Base-by-base conservation (phyloP, 257 asterid species). In the Misopates orontium region DNA sequence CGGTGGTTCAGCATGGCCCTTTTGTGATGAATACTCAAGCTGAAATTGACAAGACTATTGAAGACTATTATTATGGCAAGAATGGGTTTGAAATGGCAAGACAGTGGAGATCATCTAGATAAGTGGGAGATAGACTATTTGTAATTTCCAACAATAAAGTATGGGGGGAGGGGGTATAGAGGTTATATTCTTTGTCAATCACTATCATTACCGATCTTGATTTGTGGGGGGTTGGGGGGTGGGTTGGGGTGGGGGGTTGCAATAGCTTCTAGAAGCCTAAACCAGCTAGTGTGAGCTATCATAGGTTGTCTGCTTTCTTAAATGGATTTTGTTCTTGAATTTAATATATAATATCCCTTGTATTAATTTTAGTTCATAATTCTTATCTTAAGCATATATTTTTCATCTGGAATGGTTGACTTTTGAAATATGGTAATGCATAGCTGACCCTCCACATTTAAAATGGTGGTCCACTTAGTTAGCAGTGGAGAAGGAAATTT, bases 21-120 rank as follows among this genome's bases (percentile, higher is more conserved):
- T 92, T 92, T 78, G 98, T 92, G 79, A 92, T 92, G 98, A 92
- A 89, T 79, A 81, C 98, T 10, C 86, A 90, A 49, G 95, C 85
- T 53, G 95, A 92, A 59, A 85, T 89, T 36, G 88, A 89, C 47
- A 77, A 80, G 75, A 82, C 98, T 10, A 81, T 87, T 21, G 91
- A 92, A 50, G 98, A 92, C 57, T 92, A 89, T 76, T 85, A 80
- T 22, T 79, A 84, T 67, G 74, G 73, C 68, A 84, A 77, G 82
- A 89, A 92, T 80, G 98, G 98, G 4, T 92, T 92, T 71, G 98
- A 92, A 73, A 75, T 73, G 89, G 96, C 95, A 17, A 89, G 81
- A 64, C 24, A 80, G 0, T 87, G 97, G 98, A 87, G 77, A n/a
- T n/a, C n/a, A 23, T 87, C 98, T 31, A 80, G 77, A 25, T 84